phyloP scores from a whole-genome alignment of 306 rosid species.

The Pachyrhizus erosus region DNA sequence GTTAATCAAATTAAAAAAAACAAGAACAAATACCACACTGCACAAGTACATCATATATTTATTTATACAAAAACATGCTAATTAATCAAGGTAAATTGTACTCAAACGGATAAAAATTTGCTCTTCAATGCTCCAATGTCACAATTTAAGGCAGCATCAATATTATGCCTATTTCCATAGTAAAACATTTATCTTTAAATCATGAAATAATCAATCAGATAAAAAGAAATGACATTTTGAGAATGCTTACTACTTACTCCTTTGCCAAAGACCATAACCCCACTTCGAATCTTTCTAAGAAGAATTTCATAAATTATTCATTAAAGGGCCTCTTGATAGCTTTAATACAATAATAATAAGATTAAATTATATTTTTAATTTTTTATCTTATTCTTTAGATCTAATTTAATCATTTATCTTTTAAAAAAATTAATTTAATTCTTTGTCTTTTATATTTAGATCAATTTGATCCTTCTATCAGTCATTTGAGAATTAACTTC shows the following conservation, averaged over 20 bases:
- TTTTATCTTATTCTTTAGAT: too few relatives aligned
- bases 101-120: constrained; percentile 44
- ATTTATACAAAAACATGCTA: neutral
- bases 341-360: neutral
- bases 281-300: constrained; percentile 53
- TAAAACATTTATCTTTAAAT: neutral
- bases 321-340: constrained; percentile 41
- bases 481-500: too few relatives aligned
- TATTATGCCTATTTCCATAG: constrained; percentile 23
- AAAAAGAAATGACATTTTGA: neutral
- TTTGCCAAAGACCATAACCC: constrained; percentile 49
- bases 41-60: neutral
- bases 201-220: neutral
- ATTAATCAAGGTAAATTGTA: neutral
- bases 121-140: neutral
- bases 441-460: too few relatives aligned
- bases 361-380: too few relatives aligned
- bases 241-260: neutral
- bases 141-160: constrained; percentile 17
- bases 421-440: too few relatives aligned
- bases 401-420: too few relatives aligned
- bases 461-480: too few relatives aligned
- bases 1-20: neutral
- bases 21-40: neutral
- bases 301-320: constrained; percentile 45